Evolutionary conservation across 2,329 filamentous ascomycete genomes (phyloP).

Genomic region (Gnomoniopsis smithogilvyi): DNA sequence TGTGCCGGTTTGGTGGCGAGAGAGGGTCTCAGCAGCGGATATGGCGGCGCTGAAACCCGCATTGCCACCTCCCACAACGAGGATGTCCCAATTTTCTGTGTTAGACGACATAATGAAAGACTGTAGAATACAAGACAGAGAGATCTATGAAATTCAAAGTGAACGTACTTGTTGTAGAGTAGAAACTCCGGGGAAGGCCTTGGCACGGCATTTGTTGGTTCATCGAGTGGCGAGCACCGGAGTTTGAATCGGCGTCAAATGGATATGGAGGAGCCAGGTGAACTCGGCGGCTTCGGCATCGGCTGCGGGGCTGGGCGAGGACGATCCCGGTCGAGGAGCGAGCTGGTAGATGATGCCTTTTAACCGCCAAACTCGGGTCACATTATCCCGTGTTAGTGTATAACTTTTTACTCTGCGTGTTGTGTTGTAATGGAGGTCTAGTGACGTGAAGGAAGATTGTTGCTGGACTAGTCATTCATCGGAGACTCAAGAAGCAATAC

Average conservation of each 20-base stretch:
- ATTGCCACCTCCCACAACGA: constrained; percentile 62
- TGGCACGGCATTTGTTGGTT: not conserved
- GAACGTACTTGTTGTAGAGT: no score
- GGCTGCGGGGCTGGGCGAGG: not conserved
- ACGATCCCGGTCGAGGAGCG: not conserved
- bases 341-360: not conserved
- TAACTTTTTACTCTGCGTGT: no score
- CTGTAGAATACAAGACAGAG: no score
- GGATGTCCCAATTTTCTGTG: constrained; percentile 31
- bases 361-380: no score
- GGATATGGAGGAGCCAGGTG: no score
- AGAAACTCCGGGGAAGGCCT: no score
- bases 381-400: no score
- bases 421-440: no score
- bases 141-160: no score
- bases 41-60: constrained; percentile 61
- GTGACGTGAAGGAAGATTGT: no score
- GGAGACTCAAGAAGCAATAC: no score
- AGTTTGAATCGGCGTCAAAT: not conserved
- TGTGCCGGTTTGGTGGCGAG: constrained; percentile 26
- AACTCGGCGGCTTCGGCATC: not conserved
- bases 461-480: no score
- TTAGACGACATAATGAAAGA: not conserved
- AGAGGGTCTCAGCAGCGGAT: constrained; percentile 44
- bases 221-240: not conserved